These are phyloP conservation scores for Fonsecaea monophora DNA, from an alignment of 2,329 filamentous ascomycete genomes.

Conservation along the genomic window DNA sequence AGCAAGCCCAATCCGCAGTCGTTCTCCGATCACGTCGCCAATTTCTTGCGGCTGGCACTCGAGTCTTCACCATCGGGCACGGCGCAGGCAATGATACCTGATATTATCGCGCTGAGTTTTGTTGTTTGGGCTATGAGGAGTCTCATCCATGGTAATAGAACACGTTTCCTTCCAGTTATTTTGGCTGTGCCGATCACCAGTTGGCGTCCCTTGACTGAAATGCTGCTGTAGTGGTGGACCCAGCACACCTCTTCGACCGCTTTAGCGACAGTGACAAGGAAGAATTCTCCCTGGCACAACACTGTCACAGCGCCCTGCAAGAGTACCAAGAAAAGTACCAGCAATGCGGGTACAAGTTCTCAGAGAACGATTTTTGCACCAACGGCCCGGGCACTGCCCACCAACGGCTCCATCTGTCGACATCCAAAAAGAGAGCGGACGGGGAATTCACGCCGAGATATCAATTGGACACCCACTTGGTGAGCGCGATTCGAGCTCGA, in stretches of 20 bases:
- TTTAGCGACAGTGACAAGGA: not conserved
- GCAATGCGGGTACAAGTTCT: constrained; percentile 13
- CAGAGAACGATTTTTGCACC: constrained; percentile 6
- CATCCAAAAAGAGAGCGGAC: constrained; percentile 4
- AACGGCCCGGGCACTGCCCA: constrained; percentile 11
- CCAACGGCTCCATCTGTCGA: constrained; percentile 17
- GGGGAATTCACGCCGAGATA: constrained; percentile 3
- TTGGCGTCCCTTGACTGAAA: not conserved
- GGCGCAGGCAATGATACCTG: constrained; percentile 6
- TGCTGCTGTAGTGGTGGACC: constrained; percentile 10
- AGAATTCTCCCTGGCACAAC: constrained; percentile 6
- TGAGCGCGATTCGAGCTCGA: constrained; percentile 6
- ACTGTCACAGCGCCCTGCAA: constrained; percentile 6
- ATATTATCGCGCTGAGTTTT: constrained; percentile 6
- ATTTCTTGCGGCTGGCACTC: constrained; percentile 16
- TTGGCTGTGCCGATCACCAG: not conserved
- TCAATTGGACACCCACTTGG: constrained; percentile 2
- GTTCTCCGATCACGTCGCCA: constrained; percentile 12
- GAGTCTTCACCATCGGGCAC: not conserved
- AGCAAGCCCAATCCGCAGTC: constrained; percentile 16
- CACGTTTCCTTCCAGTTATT: not conserved
- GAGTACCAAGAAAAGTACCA: constrained; percentile 21
- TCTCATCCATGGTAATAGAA: constrained; percentile 11
- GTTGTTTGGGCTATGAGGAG: constrained; percentile 16
- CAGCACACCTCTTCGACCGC: constrained; percentile 9